Evolutionary conservation across 257 asterid genomes (phyloP), one percentile per base, ranked within the genome.

Genomic region (Leptodermis oblonga): DNA sequence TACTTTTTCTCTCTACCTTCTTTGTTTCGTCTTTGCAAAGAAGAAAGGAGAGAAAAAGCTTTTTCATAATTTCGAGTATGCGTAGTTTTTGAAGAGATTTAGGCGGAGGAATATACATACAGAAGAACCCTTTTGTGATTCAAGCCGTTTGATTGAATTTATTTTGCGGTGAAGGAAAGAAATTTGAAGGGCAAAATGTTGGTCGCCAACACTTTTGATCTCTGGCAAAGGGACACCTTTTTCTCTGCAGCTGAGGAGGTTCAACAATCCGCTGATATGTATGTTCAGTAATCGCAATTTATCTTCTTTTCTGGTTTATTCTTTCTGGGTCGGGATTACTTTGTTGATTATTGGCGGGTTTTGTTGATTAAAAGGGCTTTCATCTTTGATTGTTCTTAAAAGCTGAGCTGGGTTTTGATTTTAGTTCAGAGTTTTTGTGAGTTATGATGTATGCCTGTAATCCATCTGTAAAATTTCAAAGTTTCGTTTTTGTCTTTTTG

Each of bases 171-270:
- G 20, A 72, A 71, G 51, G 14, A 30, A 62, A 48, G 64, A 51
- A 67, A 70, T 51, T 48, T 23, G 66, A 67, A 45, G 77, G 15
- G 56, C 62, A n/a, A 76, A 70, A 91, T 88, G 96, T 78, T 89
- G 93, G 96, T 89, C 69, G 90, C 89, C 7, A 83, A 84, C 69
- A 89, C 89, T 80, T 87, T 89, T 78, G 95, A 92, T 86, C 82
- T 89, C 78, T 92, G 98, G 96, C 96, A 84, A 73, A 92, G 86
- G 65, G 98, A 92, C 70, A 70, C 90, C 74, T 92, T 92, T 82
- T 92, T 89, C 68, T 82, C 90, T 61, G 96, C 98, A 34, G 98
- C 98, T 33, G 98, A 92, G 73, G 98, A 92, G 84, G 95, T 92
- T 76, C 98, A 92, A 74, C 86, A 83, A 77, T 92, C 98, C 60